Base-by-base conservation (phyloP, 495 filamentous ascomycete species). In the Platismatia glauca region DNA sequence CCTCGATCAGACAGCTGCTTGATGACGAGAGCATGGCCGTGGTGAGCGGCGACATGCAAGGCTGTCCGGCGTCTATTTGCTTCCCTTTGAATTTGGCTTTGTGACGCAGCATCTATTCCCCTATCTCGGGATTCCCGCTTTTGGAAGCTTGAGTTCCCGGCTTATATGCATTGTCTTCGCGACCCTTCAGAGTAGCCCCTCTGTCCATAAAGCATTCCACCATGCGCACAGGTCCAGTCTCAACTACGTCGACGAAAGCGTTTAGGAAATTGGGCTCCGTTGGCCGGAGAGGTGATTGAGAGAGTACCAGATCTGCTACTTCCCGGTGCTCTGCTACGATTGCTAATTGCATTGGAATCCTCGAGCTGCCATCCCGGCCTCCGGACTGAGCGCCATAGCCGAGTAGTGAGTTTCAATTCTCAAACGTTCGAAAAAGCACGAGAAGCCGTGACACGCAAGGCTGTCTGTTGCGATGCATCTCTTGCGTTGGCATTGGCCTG, bases 201-300 rank as follows among this genome's bases (percentile, higher is more conserved):
- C 53, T 15, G 7, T 22, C 7, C 31, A 65, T 57, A 29, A 65
- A 61, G 20, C 27, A 7, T 33, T 65, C 63, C 13, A 58, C 58
- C 22, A 65, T 57, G 0, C 58, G 20, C 20, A 59, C 20, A 55
- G 71, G 67, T 7, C 71, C 71, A 29, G 24, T 59, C 44, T 67
- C 69, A 3, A 68, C 68, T 4, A 72, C 73, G 13, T 68, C 66
- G 37, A 69, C 64, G 38, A 71, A 61, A 1, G 72, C 72, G 8
- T 68, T 64, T n/a, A 7, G 46, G 13, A 65, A 65, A 5, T 41
- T 61, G 37, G 48, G n/a, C 9, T 61, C 24, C 1, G 58, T 56
- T 4, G 63, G n/a, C 9, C 50, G 55, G 3, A 58, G 57, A 15
- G 34, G 4, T 4, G 9, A 9, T 35, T 9, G 34, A 35, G 34